Evolutionary conservation across 2,329 filamentous ascomycete genomes (phyloP), one percentile per base, ranked within the genome.

Genomic region (Ascochyta pisi): DNA sequence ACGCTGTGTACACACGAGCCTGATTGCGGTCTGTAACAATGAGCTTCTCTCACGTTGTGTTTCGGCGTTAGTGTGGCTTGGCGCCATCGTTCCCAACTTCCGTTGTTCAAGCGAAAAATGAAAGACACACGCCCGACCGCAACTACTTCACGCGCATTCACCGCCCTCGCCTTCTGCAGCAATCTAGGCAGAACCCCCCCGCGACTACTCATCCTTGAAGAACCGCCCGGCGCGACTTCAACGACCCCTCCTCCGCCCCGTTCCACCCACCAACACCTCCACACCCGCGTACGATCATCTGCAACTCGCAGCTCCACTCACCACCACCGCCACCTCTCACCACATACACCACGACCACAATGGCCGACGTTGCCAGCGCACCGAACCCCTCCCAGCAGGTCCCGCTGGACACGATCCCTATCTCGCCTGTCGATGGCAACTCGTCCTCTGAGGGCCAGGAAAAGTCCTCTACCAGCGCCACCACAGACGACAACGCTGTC

Each of bases 321-420:
- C 50, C 23, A 42, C 47, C 47, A 23, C 57, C 16, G 27, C 34
- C 37, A 39, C 56, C 13, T 41, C 50, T 22, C 49, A 40, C 47
- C 34, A 44, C 34, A 26, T 48, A 39, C 35, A 39, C 46, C 57
- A 54, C 52, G 41, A 12, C 31, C 65, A 67, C 61, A 55, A 76
- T 76, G 73, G 66, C 73, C 53, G 73, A 75, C 61, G 70, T 75
- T 27, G 71, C 72, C 50, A 62, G 70, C 34, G 66, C 71, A 55
- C 67, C 71, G 38, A 77, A 78, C 51, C 66, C 72, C n/a, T 70
- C 77, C 58, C 77, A 80, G 62, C 82, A 81, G 57, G 82, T 84
- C 35, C 81, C 81, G 46, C 78, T 84, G 54, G 80, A 83, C 71
- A 82, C 82, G 40, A 84, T 84, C 49, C 82, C 82, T 50, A 81